Evolutionary conservation across 768 basidiomycete genomes (phyloP).

Genomic region (Kwoniella shandongensis): DNA sequence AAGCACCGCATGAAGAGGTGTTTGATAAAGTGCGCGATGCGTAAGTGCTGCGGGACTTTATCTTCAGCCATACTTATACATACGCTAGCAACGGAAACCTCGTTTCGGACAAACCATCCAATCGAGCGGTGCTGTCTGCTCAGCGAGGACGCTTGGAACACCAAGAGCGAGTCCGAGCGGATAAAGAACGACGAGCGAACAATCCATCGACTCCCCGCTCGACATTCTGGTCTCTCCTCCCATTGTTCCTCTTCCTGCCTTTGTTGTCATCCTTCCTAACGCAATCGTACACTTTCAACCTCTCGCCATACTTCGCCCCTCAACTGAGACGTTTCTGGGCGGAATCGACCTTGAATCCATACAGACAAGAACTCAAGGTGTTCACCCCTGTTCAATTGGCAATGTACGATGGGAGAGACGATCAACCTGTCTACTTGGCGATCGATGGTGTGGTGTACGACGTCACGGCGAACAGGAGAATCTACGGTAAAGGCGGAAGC

Average conservation of each 20-base stretch:
- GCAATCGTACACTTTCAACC: constrained; percentile 26
- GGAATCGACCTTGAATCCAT: constrained; percentile 56
- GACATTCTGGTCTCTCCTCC: constrained; percentile 16
- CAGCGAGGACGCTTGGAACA: constrained; percentile 65
- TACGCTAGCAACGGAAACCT: constrained; percentile 21
- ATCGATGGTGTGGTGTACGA: constrained; percentile 93
- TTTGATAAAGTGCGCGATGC: constrained; percentile 33
- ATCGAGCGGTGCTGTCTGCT: constrained; percentile 58
- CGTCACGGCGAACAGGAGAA: constrained; percentile 70
- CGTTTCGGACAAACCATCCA: constrained; percentile 58
- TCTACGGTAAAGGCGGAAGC: constrained; percentile 81
- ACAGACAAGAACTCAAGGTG: constrained; percentile 58
- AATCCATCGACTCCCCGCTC: background rate
- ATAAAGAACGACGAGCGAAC: constrained; percentile 55
- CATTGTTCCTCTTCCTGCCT: constrained; percentile 30
- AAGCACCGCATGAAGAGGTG: constrained; percentile 31
- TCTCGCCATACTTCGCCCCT: constrained; percentile 19
- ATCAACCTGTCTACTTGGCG: constrained; percentile 77
- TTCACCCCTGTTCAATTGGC: constrained; percentile 73
- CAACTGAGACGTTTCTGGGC: constrained; percentile 20
- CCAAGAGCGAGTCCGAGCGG: constrained; percentile 66
- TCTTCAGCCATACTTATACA: background rate
- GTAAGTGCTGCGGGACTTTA: constrained; percentile 14
- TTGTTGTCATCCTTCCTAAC: constrained; percentile 62
- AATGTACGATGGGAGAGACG: constrained; percentile 69